Percentiles rank a stretch among this genome's conserved stretches.
phyloP scores from a whole-genome alignment of 2,329 filamentous ascomycete genomes.

The Didymella exigua region DNA sequence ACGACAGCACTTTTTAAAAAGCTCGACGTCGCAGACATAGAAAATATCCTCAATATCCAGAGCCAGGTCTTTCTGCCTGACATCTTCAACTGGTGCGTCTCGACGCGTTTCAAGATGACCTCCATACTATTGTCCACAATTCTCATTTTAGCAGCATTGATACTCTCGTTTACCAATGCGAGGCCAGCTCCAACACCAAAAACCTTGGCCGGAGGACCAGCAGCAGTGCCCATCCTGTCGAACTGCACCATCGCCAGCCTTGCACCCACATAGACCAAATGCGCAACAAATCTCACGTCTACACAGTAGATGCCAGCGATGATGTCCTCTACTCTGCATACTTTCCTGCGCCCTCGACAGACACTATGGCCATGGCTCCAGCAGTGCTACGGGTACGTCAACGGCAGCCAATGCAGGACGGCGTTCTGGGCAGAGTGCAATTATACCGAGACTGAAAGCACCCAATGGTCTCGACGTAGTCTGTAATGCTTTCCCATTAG shows the following conservation, averaged over 20 bases:
- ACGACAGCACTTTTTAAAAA: not conserved
- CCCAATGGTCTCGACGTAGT: not conserved
- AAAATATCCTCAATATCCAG: not conserved
- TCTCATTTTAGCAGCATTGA: not conserved
- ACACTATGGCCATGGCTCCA: conserved; percentile 40
- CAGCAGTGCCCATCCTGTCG: conserved; percentile 39
- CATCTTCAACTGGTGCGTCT: no score
- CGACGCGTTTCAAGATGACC: not conserved
- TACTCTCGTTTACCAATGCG: not conserved
- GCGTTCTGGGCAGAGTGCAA: conserved; percentile 47
- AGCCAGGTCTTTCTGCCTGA: no score
- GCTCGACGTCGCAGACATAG: not conserved
- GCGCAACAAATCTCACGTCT: conserved; percentile 27
- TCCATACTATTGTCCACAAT: not conserved
- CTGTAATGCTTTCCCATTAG: not conserved
- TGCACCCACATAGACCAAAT: conserved; percentile 8
- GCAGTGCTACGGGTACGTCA: conserved; percentile 51
- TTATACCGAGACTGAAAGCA: not conserved
- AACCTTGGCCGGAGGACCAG: conserved; percentile 45
- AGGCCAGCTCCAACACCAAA: not conserved
- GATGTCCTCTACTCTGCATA: conserved; percentile 38
- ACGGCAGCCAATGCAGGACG: conserved; percentile 42
- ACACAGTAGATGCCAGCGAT: conserved; percentile 25
- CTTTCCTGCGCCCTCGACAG: conserved; percentile 40
- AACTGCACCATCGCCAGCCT: conserved; percentile 46